Base-by-base conservation (phyloP, 257 asterid genomes). In the Salvia miltiorrhiza region DNA sequence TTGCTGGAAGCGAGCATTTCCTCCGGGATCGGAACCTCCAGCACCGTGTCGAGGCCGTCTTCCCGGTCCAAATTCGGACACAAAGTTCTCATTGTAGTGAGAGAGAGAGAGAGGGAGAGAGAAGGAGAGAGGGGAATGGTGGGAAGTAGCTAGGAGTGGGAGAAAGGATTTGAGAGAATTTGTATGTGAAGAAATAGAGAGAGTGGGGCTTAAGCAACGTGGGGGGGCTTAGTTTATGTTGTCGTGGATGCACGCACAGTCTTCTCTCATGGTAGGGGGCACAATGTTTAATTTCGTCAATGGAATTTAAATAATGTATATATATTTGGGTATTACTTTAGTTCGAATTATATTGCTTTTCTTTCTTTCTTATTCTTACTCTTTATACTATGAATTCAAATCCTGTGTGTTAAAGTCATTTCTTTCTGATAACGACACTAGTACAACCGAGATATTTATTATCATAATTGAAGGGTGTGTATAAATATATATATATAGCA, bases 1-100 rank as follows among this genome's bases (percentile, higher is more conserved):
- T 82, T 86, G 82, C 6, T 63, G 3, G 85, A 67, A 12, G 69
- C 69, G 49, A 82, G 74, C 74, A 80, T 74, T 43, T 91, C 97
- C 39, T 88, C 97, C 0, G 97, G 97, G 50, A 91, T 82, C 0
- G 97, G 97, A 16, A 91, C 96, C 75, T 91, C 97, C 1, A 88
- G 92, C 9, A 90, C 96, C 0, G 97, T 90, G 14, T 90, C 96
- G 55, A 90, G 94, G 8, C 76, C 91, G 67, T 87, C 93, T 40
- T 87, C 95, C 23, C 87, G 56, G 75, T 88, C 95, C 58, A 88
- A 73, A 32, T 89, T 85, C 14, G 97, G 95, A 62, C 88, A 88
- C 80, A 91, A 52, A 2, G 90, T 88, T 80, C 95, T 88, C 97
- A 91, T 90, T 8, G 69, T 16, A 58, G 73, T 21, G 45, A 9